phyloP scores from a whole-genome alignment of 83 land plant genomes.

The Picea abies region DNA sequence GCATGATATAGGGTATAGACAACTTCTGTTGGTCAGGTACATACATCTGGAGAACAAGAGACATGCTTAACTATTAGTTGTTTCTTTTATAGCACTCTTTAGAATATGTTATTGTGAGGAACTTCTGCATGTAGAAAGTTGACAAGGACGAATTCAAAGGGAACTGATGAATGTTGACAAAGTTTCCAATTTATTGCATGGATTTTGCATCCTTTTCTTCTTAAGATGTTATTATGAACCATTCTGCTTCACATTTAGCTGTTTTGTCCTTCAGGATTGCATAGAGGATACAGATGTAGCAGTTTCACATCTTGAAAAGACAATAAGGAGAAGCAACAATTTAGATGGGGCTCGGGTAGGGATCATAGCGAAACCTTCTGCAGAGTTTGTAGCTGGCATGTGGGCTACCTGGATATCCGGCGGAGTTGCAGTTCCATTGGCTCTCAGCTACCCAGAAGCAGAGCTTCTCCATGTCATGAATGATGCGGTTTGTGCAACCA shows the following conservation, averaged over 20 bases:
- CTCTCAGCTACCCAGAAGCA: slow-evolving; percentile 93
- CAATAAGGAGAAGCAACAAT: slow-evolving; percentile 12
- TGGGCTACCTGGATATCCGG: slow-evolving; percentile 94
- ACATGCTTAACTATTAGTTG: not conserved
- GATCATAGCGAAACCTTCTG: slow-evolving; percentile 91
- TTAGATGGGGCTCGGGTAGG: slow-evolving; percentile 82
- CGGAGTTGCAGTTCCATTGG: slow-evolving; percentile 92
- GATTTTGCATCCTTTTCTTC: not conserved
- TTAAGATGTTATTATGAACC: not conserved
- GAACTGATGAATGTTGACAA: not conserved
- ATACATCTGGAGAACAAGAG: not conserved
- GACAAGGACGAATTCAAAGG: not conserved
- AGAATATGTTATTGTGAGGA: not conserved
- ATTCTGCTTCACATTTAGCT: not conserved
- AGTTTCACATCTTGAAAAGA: slow-evolving; percentile 19
- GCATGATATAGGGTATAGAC: not conserved
- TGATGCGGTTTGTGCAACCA: slow-evolving; percentile 74
- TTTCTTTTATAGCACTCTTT: not conserved
- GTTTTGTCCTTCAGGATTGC: not conserved
- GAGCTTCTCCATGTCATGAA: slow-evolving; percentile 94
- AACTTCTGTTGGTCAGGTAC: not conserved
- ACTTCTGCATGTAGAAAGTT: not conserved
- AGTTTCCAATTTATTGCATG: not conserved
- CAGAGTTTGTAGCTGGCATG: slow-evolving; percentile 90
- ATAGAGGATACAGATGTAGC: slow-evolving; percentile 8